phyloP scores from a whole-genome alignment of 2,329 filamentous ascomycete genomes.

The Phialocephala sp. region DNA sequence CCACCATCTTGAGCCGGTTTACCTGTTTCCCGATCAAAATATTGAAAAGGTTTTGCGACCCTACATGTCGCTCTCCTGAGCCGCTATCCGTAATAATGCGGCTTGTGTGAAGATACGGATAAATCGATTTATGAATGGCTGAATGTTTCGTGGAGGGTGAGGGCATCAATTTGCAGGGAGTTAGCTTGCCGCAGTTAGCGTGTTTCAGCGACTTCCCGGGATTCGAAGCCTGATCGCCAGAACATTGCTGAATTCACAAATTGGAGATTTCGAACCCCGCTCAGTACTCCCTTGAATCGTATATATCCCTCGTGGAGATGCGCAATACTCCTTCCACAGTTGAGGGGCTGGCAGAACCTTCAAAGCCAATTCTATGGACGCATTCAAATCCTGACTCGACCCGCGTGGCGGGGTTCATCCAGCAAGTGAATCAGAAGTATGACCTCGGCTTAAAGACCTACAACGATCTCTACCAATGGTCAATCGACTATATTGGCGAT shows the following conservation, averaged over 20 bases:
- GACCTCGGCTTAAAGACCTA: constrained; percentile 68
- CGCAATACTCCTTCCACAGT: neutral
- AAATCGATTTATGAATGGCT: no score
- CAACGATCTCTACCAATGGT: constrained; percentile 83
- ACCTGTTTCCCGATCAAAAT: neutral
- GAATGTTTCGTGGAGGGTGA: no score
- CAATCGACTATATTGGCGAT: constrained; percentile 71
- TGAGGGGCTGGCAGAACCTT: constrained; percentile 14
- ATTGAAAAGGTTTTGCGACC: neutral
- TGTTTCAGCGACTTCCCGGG: no score
- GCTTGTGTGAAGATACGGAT: no score
- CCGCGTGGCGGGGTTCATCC: constrained; percentile 74
- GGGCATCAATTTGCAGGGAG: no score
- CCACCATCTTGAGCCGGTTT: neutral
- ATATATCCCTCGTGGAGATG: neutral
- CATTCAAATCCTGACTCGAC: constrained; percentile 71
- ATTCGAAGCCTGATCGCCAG: neutral
- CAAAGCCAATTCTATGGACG: constrained; percentile 63
- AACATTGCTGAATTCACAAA: neutral
- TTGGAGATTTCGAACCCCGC: neutral
- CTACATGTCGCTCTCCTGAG: neutral
- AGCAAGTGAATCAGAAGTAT: constrained; percentile 71
- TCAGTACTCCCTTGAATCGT: neutral
- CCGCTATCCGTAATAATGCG: no score
- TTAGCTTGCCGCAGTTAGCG: no score